Base-by-base conservation (phyloP, 331 rosid species). In the Acacia pycnantha region DNA sequence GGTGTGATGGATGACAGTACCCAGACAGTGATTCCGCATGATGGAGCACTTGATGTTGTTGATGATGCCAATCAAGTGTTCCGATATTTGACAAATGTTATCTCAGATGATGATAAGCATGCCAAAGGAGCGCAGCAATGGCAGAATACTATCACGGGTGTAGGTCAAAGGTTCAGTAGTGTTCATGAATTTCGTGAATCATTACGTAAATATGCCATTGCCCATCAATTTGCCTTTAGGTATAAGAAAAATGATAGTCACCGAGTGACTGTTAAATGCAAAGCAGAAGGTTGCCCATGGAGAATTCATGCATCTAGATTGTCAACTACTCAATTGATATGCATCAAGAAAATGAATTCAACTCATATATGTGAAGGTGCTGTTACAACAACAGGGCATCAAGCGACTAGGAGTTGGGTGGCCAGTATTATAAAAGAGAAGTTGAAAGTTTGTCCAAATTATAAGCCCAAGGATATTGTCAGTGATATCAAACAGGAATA, bases 401-500 rank as follows among this genome's bases (percentile, higher is more conserved):
- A 95, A 88, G 98, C 98, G 13, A 95, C 97, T 58, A 93, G 98
- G 85, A 93, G 94, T 83, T 95, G 98, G 98, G 97, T 95, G 81
- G 98, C 98, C 16, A 88, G 98, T 91, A 95, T 95, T 73, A 90
- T 95, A 66, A 95, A 92, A 84, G 98, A 95, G 88, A 95, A 90
- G 88, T 82, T 95, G 85, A 95, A 90, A 88, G 91, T 84, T 79
- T 85, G 61, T 73, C 98, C 98, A 0, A 89, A 93, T 83, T 95
- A 95, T 83, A 95, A 95, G 91, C 98, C 98, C 59, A 95, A 95
- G 89, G 98, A 95, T 82, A 95, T 95, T 64, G 98, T 95, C 80
- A 90, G 87, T 70, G 98, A 95, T 86, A 93, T 95, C 87, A 93
- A 93, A 82, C 85, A 93, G 82, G 98, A 95, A 86, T 95, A 93